phyloP scores from a whole-genome alignment of 1,139 yeast species.

The Arxiozyma telluris region DNA sequence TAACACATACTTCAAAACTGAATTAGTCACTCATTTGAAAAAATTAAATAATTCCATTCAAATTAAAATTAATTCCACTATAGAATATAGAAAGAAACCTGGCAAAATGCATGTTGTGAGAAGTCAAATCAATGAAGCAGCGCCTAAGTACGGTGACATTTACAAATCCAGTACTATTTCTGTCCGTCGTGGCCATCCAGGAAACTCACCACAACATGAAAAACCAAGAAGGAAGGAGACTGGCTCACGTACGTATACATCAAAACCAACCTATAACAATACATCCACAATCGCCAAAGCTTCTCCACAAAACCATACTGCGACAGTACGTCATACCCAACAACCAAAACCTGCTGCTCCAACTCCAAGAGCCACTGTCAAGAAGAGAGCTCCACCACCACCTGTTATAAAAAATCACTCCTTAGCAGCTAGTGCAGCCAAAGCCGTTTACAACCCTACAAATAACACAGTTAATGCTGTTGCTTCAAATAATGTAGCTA shows the following conservation, averaged over 20 bases:
- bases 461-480: slow-evolving; percentile 5
- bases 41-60: slow-evolving; percentile 49
- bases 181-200: slow-evolving; percentile 73
- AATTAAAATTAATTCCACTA: slow-evolving; percentile 61
- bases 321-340: background rate
- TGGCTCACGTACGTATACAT: background rate
- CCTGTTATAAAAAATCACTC: slow-evolving; percentile 24
- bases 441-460: slow-evolving; percentile 31
- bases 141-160: slow-evolving; percentile 56
- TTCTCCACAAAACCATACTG: slow-evolving; percentile 6
- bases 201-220: slow-evolving; percentile 57
- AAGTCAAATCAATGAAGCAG: slow-evolving; percentile 49
- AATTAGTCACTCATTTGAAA: slow-evolving; percentile 68
- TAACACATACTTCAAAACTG: slow-evolving; percentile 82
- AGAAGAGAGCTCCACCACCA: slow-evolving; percentile 32
- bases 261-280: slow-evolving; percentile 17
- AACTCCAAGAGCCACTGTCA: slow-evolving; percentile 25
- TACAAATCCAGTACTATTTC: slow-evolving; percentile 87
- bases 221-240: slow-evolving; percentile 46
- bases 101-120: slow-evolving; percentile 73
- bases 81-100: slow-evolving; percentile 84
- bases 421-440: slow-evolving; percentile 32
- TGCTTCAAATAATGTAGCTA: background rate
- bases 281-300: slow-evolving; percentile 25
- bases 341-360: slow-evolving; percentile 21